Conservation (phyloP, 768 basidiomycete species). For the Calocybe cyanea region DNA sequence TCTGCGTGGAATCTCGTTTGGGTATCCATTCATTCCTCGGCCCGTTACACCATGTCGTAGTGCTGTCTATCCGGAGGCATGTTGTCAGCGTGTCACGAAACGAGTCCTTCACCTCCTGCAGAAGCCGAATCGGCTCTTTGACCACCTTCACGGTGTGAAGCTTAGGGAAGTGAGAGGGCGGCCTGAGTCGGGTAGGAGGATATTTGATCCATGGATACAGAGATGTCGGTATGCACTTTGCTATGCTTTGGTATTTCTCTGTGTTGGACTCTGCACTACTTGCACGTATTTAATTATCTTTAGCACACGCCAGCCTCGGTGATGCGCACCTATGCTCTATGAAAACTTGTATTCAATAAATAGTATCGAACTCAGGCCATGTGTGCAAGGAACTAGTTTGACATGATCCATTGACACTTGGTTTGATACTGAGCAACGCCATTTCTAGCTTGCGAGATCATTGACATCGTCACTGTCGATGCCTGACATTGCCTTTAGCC, state of each 20-base stretch:
- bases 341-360: too few relatives aligned
- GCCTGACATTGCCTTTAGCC: too few relatives aligned
- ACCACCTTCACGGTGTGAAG: slow-evolving; percentile 42
- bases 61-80: slow-evolving; percentile 12
- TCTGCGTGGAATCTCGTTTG: slow-evolving; percentile 44
- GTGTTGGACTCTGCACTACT: slow-evolving; percentile 33
- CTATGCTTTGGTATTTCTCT: slow-evolving; percentile 42
- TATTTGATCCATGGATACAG: slow-evolving; percentile 60
- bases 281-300: slow-evolving; percentile 40
- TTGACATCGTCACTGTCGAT: too few relatives aligned
- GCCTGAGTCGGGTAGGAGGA: slow-evolving; percentile 39
- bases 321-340: not conserved
- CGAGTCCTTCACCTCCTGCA: slow-evolving; percentile 30
- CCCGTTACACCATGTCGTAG: slow-evolving; percentile 30
- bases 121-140: slow-evolving; percentile 41
- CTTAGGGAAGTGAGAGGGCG: slow-evolving; percentile 39
- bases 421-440: too few relatives aligned
- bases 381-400: too few relatives aligned
- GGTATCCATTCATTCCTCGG: slow-evolving; percentile 60
- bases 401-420: too few relatives aligned
- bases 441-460: too few relatives aligned
- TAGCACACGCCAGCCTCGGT: slow-evolving; percentile 34
- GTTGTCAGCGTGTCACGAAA: slow-evolving; percentile 15
- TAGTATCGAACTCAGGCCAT: too few relatives aligned
- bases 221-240: slow-evolving; percentile 56